Base-by-base conservation (phyloP, 257 asterid genomes). In the Solanum lycopersicoides region DNA sequence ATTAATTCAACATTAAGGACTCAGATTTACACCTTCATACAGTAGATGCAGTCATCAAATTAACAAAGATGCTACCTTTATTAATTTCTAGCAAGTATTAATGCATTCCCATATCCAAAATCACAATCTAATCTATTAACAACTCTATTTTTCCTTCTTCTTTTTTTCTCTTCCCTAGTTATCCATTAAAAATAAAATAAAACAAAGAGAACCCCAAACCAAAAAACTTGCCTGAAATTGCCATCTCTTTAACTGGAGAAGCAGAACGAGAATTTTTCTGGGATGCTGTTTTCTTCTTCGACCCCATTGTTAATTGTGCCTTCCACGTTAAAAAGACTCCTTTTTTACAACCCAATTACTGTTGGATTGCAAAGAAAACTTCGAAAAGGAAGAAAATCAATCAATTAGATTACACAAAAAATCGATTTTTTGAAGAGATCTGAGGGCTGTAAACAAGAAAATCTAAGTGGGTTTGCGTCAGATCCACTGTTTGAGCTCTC, bases 201-300 rank as follows among this genome's bases (percentile, higher is more conserved):
- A 53, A 53, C 60, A 25, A 12, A 66, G 18, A 25, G 83, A 20
- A 65, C 15, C 3, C 35, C 4, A 63, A 6, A 37, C 44, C 59
- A 7, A 21, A 73, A 86, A 79, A 88, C 92, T 88, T 89, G 88
- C 92, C 92, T 35, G 89, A 69, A 84, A 87, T 82, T 14, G 91
- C 82, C 74, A 85, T 60, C 37, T 90, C 87, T 11, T 86, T 87
- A 68, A 85, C 89, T 37, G 88, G 86, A 32, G 91, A 30, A 47
- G 83, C 86, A 39, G 88, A 21, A n/a, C 32, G 75, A 12, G 68
- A 14, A 44, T 37, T 73, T 75, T 73, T 82, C 71, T 42, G n/a
- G 2, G 88, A 13, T 73, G 74, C 86, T 28, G 53, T 39, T 42
- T 90, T 86, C 35, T 84, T 90, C 89, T 74, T 83, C 41, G 90